Evolutionary conservation across 768 basidiomycete species (phyloP), one percentile per base, ranked within the genome.

Genomic region (Amanita pseudoporphyria): DNA sequence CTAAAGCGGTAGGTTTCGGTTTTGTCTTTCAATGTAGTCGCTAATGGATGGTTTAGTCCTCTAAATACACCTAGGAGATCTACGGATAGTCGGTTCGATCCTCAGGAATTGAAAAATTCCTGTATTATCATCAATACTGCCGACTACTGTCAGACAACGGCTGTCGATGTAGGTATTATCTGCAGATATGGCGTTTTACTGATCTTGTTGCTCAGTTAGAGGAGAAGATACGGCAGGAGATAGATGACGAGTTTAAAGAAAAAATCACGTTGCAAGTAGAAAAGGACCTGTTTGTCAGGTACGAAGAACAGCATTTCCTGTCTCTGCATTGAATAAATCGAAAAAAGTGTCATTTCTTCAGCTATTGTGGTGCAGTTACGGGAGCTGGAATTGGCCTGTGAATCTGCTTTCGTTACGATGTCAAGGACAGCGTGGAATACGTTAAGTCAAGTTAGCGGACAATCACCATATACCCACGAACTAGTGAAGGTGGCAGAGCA

Each of bases 61-160:
- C 52, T 58, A 6, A 60, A 57, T 56, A 71, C 61, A 53, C 65
- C 70, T 40, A 80, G 93, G 1, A 78, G 77, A 57, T 97, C 94
- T 1, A 71, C 71, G 16, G 95, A 99, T 43, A 78, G 79, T 5
- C 78, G 86, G n/a, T 76, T 81, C 28, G 93, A 96, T 61, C 54
- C 76, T 6, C 71, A 72, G 3, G 84, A 93, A 52, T 64, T 98
- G 28, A 82, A 79, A 58, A 88, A 87, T 54, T 81, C 88, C 0
- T 93, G 90, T 61, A 69, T 91, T n/a, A 67, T 95, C 21, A 82
- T 99, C 60, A 98, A 99, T 59, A 99, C 96, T 0, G 95, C 94
- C 1, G 94, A 98, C 61, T 99, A 98, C 62, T 99, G 96, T 60
- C 87, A 93, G 54, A 81, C 79, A 1, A 99, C 95, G 2, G 89